These are phyloP conservation scores for Allomyces javanicus DNA, from an alignment of 192 early-diverging fungal species.

Conservation along the genomic window DNA sequence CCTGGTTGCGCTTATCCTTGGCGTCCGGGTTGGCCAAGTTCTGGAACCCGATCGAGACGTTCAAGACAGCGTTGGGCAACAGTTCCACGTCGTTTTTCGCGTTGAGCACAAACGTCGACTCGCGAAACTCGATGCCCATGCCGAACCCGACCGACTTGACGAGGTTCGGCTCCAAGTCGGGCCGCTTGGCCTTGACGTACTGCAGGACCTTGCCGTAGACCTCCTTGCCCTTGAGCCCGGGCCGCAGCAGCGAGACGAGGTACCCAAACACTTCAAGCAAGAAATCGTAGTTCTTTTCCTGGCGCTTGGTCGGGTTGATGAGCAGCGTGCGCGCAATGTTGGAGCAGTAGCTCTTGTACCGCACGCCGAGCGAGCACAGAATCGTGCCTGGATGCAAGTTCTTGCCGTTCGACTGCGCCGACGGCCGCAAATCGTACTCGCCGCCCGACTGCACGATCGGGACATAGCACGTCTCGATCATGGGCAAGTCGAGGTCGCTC, in stretches of 20 bases:
- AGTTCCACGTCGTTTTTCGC: conserved; percentile 48
- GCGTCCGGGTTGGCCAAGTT: conserved; percentile 56
- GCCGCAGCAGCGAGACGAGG: conserved; percentile 43
- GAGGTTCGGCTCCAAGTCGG: conserved; percentile 73
- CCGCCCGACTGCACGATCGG: conserved; percentile 96
- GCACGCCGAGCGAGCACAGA: conserved; percentile 76
- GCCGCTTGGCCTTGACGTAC: conserved; percentile 53
- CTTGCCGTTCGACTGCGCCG: conserved; percentile 52
- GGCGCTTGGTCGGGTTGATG: conserved; percentile 71
- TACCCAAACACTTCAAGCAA: conserved; percentile 67
- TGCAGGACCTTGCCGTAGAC: conserved; percentile 50
- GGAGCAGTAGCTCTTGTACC: conserved; percentile 90
- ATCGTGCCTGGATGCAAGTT: conserved; percentile 71
- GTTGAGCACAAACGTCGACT: conserved; percentile 55
- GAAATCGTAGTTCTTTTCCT: conserved; percentile 87
- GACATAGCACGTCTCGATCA: conserved; percentile 73
- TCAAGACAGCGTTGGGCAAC: conserved; percentile 64
- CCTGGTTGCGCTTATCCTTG: conserved; percentile 27
- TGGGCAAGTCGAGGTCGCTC: conserved; percentile 45
- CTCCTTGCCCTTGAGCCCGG: conserved; percentile 52
- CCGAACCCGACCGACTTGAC: conserved; percentile 70
- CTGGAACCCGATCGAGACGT: conserved; percentile 67
- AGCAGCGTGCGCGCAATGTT: conserved; percentile 84
- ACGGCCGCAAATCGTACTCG: conserved; percentile 64
- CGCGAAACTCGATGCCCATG: conserved; percentile 89